Base-by-base conservation (phyloP, 2,329 filamentous ascomycete species). In the Cordyceps sp. region DNA sequence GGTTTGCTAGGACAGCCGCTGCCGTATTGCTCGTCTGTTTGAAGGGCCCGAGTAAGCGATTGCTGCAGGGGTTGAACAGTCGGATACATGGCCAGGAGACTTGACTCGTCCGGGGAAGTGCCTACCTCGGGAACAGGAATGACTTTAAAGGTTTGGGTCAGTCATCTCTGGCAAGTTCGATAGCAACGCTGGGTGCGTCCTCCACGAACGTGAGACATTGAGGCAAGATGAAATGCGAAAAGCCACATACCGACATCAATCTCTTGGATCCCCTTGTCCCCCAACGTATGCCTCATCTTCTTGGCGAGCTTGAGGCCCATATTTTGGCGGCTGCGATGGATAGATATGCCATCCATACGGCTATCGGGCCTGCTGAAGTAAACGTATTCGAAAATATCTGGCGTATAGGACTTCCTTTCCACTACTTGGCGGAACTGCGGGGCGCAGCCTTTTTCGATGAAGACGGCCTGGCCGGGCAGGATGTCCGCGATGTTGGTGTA, bases 341-440 rank as follows among this genome's bases (percentile, higher is more conserved):
- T 80, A 34, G 80, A 84, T 41, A 93, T 92, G 14, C 83, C 84
- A 47, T 93, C 85, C 35, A 93, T 88, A 42, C 76, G 64, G 1
- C 73, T 77, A 52, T 93, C 85, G 1, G 82, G 82, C 2, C 85
- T 66, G 12, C 82, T 78, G 45, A 93, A 85, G 58, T 93, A 93
- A 36, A 93, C 78, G 40, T 76, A 84, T 55, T 92, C 82, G 46
- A 92, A 90, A 10, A 46, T 33, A 50, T 93, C 85, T 1, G 84
- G 84, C 2, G 79, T 75, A 48, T 93, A 93, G 13, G 66, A 64
- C 43, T 69, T 66, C 42, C 67, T 65, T 36, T 69, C 57, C 26
- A 75, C 70, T 12, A 93, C 73, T 53, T 93, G 83, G 39, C 66
- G 64, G 60, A 86, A 90, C 30, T 76, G 66, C 1, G 83, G 82